Percentiles rank a stretch among this genome's conserved stretches.
Evolutionary conservation across 768 basidiomycete genomes (phyloP).

Genomic region (Lanmaoa rubissima): DNA sequence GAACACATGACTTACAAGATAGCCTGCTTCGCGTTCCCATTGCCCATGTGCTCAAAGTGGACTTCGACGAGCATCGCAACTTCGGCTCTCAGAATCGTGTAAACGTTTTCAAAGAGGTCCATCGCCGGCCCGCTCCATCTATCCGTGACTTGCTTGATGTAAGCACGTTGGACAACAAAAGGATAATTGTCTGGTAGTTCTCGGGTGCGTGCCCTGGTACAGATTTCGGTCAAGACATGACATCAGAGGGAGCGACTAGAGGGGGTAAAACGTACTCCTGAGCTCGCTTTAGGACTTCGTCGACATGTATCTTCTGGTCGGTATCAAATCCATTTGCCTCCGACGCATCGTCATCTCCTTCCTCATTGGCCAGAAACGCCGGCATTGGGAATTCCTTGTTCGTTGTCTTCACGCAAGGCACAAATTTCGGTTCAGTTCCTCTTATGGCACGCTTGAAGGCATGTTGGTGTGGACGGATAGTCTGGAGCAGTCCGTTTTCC

Average conservation of each 20-base stretch:
- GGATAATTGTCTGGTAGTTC: slow-evolving; percentile 70
- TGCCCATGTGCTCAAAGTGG: slow-evolving; percentile 53
- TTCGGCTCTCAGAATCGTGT: slow-evolving; percentile 37
- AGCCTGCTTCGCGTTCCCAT: slow-evolving; percentile 50
- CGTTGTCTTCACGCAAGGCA: slow-evolving; percentile 40
- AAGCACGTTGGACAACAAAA: slow-evolving; percentile 53
- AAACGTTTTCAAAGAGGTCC: slow-evolving; percentile 41
- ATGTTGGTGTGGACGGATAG: slow-evolving; percentile 48
- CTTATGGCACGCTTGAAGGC: slow-evolving; percentile 49
- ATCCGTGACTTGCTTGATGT: slow-evolving; percentile 43
- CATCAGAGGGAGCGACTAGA: neutral
- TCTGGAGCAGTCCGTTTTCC: slow-evolving; percentile 52
- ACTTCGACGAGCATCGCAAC: slow-evolving; percentile 41
- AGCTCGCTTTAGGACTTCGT: slow-evolving; percentile 50
- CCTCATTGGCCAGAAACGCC: slow-evolving; percentile 42
- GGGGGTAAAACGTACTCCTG: slow-evolving; percentile 39
- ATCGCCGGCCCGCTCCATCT: slow-evolving; percentile 51
- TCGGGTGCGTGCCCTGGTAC: slow-evolving; percentile 59
- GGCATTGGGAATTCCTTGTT: slow-evolving; percentile 6
- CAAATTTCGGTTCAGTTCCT: slow-evolving; percentile 55
- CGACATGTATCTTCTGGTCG: slow-evolving; percentile 39
- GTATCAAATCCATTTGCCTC: neutral
- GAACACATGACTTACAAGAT: slow-evolving; percentile 37
- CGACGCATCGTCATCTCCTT: slow-evolving; percentile 18
- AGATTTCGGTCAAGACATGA: neutral